phyloP scores from a whole-genome alignment of 1,284 basidiomycete genomes.

The Marasmius tenuissimus region DNA sequence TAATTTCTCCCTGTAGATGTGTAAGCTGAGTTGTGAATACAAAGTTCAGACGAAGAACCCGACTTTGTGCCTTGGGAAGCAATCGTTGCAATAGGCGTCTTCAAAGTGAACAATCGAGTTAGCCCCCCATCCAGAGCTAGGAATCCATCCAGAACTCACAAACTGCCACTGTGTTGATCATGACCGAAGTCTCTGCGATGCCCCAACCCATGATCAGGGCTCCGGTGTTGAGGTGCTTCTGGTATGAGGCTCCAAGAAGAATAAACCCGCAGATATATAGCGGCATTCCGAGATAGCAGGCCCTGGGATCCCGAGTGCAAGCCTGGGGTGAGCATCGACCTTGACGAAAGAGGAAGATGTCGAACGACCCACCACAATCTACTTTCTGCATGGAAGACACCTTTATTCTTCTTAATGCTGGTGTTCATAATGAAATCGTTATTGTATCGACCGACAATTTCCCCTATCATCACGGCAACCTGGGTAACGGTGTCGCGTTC shows the following conservation, averaged over 20 bases:
- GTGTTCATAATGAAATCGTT: constrained; percentile 61
- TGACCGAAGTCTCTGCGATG: constrained; percentile 50
- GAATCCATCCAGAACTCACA: constrained; percentile 35
- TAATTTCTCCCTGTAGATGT: constrained; percentile 48
- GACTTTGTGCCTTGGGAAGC: constrained; percentile 43
- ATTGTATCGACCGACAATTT: constrained; percentile 58
- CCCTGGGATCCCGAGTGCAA: constrained; percentile 33
- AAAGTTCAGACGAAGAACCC: neutral
- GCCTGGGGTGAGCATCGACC: no score
- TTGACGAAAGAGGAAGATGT: neutral
- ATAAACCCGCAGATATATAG: constrained; percentile 63
- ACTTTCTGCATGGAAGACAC: constrained; percentile 65
- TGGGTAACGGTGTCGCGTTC: constrained; percentile 18
- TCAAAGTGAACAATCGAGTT: neutral
- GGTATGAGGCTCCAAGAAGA: constrained; percentile 50
- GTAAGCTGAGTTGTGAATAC: neutral
- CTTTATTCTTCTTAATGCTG: constrained; percentile 52
- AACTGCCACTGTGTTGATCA: constrained; percentile 61
- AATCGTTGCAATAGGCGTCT: constrained; percentile 52
- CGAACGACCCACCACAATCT: constrained; percentile 55
- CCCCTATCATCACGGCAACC: constrained; percentile 64
- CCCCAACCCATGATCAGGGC: constrained; percentile 63
- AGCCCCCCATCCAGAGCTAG: neutral
- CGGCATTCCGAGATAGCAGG: constrained; percentile 58
- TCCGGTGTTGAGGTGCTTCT: constrained; percentile 48